Conservation (phyloP, 2,329 filamentous ascomycete genomes). For the Aspergillus unguis region DNA sequence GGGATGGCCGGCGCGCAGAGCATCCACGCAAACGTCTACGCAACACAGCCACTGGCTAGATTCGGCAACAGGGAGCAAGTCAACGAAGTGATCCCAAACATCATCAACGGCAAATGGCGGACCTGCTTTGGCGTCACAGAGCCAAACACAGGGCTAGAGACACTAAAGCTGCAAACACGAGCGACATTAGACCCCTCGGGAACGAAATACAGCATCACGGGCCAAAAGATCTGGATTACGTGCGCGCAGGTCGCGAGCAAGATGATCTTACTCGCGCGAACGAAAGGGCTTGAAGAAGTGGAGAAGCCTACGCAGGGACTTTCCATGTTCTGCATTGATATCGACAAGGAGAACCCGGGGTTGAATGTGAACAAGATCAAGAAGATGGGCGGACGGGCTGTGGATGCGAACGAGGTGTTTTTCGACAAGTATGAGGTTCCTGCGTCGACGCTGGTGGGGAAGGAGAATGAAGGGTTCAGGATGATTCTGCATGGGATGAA, state of each 20-base stretch:
- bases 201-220: constrained; percentile 63
- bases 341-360: constrained; percentile 59
- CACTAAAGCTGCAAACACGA: constrained; percentile 64
- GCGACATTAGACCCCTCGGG: constrained; percentile 55
- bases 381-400: constrained; percentile 80
- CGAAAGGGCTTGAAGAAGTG: constrained; percentile 65
- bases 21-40: constrained; percentile 55
- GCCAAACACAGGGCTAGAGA: constrained; percentile 76
- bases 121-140: constrained; percentile 85
- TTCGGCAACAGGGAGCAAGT: constrained; percentile 68
- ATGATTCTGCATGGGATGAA: constrained; percentile 79
- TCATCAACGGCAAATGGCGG: constrained; percentile 68
- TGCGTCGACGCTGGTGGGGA: constrained; percentile 62
- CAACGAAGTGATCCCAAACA: constrained; percentile 61
- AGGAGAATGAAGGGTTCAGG: constrained; percentile 73
- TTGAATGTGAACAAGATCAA: constrained; percentile 69
- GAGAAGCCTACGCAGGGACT: constrained; percentile 70
- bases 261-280: constrained; percentile 80
- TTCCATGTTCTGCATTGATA: constrained; percentile 75
- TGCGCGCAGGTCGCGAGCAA: constrained; percentile 77
- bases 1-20: constrained; percentile 68
- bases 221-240: constrained; percentile 88
- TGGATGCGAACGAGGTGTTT: constrained; percentile 85
- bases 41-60: constrained; percentile 68
- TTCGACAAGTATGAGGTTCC: constrained; percentile 74